Percentiles rank a stretch among this genome's conserved stretches.
These are phyloP conservation scores for Spencermartinsiella europaea DNA, from an alignment of 805 yeast genomes.

Conservation along the genomic window DNA sequence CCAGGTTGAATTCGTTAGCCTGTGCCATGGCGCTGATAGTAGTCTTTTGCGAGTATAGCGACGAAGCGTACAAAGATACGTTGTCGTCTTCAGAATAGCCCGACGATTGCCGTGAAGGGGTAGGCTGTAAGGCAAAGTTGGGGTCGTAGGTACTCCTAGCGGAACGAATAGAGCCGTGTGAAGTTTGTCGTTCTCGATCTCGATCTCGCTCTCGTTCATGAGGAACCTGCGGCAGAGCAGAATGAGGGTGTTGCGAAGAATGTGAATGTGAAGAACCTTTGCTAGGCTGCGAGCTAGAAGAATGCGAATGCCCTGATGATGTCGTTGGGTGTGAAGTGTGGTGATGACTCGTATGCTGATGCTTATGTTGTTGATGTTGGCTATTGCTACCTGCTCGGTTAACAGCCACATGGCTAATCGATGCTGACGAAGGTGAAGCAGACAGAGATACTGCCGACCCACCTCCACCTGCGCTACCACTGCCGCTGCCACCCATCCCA, in stretches of 20 bases:
- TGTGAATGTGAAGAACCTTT: background rate
- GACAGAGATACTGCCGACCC: background rate
- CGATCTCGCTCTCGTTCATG: background rate
- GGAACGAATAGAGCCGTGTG: conserved; percentile 5
- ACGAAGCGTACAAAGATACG: conserved; percentile 6
- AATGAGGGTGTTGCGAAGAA: background rate
- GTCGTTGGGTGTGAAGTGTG: background rate
- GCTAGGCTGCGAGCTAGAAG: too few relatives aligned
- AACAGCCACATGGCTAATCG: background rate
- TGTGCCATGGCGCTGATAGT: conserved; percentile 6
- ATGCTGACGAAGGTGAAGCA: conserved; percentile 1
- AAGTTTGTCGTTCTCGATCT: background rate
- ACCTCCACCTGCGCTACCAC: background rate
- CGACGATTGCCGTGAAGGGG: conserved; percentile 2
- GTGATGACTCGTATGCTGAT: background rate
- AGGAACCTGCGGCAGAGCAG: conserved; percentile 1
- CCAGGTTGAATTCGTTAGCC: conserved; percentile 40
- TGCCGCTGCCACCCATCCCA: background rate
- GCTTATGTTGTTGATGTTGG: background rate
- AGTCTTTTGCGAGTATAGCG: conserved; percentile 9
- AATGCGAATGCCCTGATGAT: too few relatives aligned
- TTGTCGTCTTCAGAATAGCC: conserved; percentile 15
- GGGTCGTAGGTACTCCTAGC: background rate
- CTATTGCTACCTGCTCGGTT: conserved; percentile 1
- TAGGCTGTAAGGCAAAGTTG: background rate